These are phyloP conservation scores for Chytridium lagenaria DNA, from an alignment of 371 early-diverging fungal species.

Conservation along the genomic window DNA sequence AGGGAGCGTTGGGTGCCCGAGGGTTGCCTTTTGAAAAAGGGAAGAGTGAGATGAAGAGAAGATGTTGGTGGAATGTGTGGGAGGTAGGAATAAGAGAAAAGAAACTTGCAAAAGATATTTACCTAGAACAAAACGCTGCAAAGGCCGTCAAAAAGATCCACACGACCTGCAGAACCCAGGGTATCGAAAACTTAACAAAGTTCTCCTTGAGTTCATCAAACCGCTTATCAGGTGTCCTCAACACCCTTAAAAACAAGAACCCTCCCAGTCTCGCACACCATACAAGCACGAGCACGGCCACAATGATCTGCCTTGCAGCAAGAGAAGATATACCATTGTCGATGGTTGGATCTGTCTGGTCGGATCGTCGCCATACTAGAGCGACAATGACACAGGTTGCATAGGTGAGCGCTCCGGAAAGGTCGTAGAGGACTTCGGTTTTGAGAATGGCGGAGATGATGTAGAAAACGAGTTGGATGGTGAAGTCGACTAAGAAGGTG, in stretches of 20 bases:
- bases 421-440: conserved; percentile 53
- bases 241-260: conserved; percentile 42
- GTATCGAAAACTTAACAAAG: conserved; percentile 35
- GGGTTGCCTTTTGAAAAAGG: conserved; percentile 29
- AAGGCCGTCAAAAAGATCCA: conserved; percentile 54
- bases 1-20: conserved; percentile 35
- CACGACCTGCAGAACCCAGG: conserved; percentile 50
- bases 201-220: conserved; percentile 48
- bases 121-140: conserved; percentile 41
- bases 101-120: not conserved
- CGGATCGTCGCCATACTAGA: conserved; percentile 28
- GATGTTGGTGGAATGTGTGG: not conserved
- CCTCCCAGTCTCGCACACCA: conserved; percentile 50
- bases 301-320: conserved; percentile 45
- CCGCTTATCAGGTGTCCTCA: conserved; percentile 39
- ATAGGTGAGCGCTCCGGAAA: conserved; percentile 48
- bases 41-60: not conserved
- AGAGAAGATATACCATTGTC: conserved; percentile 18
- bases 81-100: not conserved
- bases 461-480: conserved; percentile 46
- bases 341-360: too few relatives aligned
- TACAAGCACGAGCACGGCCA: conserved; percentile 34
- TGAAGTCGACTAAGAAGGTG: conserved; percentile 42
- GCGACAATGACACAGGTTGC: conserved; percentile 44
- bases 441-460: conserved; percentile 38